Evolutionary conservation across 2,329 filamentous ascomycete species (phyloP), one percentile per base, ranked within the genome.

Genomic region (Cercospora sp.): DNA sequence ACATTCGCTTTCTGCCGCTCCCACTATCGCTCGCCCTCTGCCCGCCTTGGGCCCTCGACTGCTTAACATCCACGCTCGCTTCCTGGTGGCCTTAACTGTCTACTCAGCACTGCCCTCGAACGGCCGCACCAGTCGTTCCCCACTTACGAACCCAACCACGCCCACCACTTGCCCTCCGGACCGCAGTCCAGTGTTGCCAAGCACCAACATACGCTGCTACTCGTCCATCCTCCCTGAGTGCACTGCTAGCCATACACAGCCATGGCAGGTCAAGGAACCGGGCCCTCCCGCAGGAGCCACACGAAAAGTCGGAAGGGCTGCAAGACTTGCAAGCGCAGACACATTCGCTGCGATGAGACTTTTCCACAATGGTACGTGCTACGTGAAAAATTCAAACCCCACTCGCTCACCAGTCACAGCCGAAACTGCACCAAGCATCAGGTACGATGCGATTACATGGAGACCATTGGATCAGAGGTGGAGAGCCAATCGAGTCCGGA

Each of bases 351-450:
- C 82, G 95, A 99, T 79, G 95, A 99, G 81, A 97, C 89, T 74
- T 97, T 97, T 77, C 95, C 95, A 62, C 95, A 99, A 87, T 99
- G 94, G 93, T 97, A 85, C 76, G 86, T 72, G 18, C n/a, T 45
- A 51, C 53, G 8, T 30, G n/a, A 13, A 18, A 60, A 16, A 1
- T 28, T 32, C 24, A 26, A 12, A 5, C 63, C 65, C 65, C 66
- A 58, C 61, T 58, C 12, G 51, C 55, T 18, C 28, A 69, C 13
- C 26, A 59, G 16, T 32, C 58, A 18, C 77, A 97, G 94, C 84
- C 93, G 93, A 77, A 99, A 99, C 82, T 99, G 95, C 82, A 97
- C 94, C 70, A 99, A 98, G 83, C 95, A 99, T 83, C 97, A 97
- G 83, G 95, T 96, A 76, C 91, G 94, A 77, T 99, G 95, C 82